Percentiles rank a stretch among this genome's conserved stretches.
Conservation (phyloP, 345 rosid species). For the Hypericum perforatum region DNA sequence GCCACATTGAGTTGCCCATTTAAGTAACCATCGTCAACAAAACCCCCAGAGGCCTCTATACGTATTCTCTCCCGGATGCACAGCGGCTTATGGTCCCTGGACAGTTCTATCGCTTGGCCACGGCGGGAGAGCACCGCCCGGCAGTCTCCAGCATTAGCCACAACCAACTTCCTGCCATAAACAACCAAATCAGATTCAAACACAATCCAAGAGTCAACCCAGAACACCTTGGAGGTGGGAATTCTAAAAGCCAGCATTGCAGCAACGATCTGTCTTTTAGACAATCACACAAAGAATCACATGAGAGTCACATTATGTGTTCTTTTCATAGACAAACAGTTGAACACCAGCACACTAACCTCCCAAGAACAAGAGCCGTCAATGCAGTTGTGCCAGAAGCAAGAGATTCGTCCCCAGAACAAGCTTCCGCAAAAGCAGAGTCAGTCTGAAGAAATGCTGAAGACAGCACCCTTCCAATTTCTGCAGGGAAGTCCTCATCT, state of each 20-base stretch:
- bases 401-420: conserved; percentile 51
- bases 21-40: conserved; percentile 55
- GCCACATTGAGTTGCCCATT: conserved; percentile 76
- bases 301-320: background rate
- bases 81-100: conserved; percentile 78
- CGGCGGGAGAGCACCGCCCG: conserved; percentile 72
- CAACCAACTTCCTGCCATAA: conserved; percentile 51
- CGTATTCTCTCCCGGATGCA: conserved; percentile 51
- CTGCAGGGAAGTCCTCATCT: conserved; percentile 58
- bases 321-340: background rate
- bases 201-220: background rate
- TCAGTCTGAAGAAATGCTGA: conserved; percentile 83
- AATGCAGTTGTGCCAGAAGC: conserved; percentile 88
- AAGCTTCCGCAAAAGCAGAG: conserved; percentile 66
- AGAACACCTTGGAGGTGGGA: background rate
- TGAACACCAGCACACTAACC: conserved; percentile 31
- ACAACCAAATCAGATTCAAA: conserved; percentile 8
- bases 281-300: background rate
- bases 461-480: conserved; percentile 54
- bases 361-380: conserved; percentile 70
- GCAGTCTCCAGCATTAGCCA: conserved; percentile 91
- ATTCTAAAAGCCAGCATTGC: too few species aligned
- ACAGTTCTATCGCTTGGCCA: conserved; percentile 80
- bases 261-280: background rate
- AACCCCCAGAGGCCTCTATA: conserved; percentile 72